phyloP scores from a whole-genome alignment of 192 early-diverging fungal species.

The Borealophlyctis nickersoniae region DNA sequence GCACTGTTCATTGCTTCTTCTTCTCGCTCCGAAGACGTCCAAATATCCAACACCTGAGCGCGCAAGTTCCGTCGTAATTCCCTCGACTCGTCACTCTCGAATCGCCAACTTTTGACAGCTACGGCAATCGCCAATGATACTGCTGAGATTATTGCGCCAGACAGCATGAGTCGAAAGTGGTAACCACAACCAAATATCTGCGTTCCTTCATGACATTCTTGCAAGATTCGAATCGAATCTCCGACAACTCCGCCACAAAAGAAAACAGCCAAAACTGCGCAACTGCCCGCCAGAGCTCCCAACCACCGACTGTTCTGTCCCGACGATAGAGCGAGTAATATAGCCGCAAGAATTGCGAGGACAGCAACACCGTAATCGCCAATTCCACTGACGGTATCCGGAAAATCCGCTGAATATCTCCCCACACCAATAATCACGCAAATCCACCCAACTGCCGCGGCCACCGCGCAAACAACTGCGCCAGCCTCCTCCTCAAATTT shows the following conservation, averaged over 20 bases:
- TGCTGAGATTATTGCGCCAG: not conserved
- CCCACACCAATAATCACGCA: not conserved
- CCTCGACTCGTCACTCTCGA: not conserved
- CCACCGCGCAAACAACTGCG: not conserved
- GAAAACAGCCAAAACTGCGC: not conserved
- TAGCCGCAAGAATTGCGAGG: not conserved
- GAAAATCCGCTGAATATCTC: not conserved
- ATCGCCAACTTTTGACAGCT: not conserved
- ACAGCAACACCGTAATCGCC: slow-evolving; percentile 4
- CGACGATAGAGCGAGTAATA: not conserved
- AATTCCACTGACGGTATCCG: not conserved
- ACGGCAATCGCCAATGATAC: slow-evolving; percentile 1
- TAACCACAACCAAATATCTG: not conserved
- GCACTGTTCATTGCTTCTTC: not conserved
- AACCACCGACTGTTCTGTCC: not conserved
- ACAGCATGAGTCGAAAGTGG: not conserved
- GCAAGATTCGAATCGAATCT: not conserved
- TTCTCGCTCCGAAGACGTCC: not conserved
- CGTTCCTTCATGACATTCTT: not conserved
- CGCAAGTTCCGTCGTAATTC: not conserved
- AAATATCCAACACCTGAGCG: not conserved
- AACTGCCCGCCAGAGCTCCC: not conserved
- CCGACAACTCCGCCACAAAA: slow-evolving; percentile 4
- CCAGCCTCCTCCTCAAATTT: not conserved
- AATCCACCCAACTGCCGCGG: not conserved